Conservation (phyloP, 768 basidiomycete species). For the Termitomyces sp. region DNA sequence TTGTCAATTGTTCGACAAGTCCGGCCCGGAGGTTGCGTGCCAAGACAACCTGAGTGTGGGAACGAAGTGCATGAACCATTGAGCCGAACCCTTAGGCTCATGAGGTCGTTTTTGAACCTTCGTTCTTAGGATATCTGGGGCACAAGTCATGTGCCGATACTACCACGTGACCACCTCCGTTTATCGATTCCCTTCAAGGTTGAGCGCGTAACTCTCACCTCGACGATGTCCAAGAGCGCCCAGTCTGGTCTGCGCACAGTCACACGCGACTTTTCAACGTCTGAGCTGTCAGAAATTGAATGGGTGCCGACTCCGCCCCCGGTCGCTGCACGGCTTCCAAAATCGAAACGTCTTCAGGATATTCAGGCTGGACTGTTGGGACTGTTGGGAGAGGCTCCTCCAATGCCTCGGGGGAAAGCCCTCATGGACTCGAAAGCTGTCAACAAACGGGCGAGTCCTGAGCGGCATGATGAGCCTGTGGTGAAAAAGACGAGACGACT, state of each 20-base stretch:
- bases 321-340: neutral
- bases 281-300: conserved; percentile 27
- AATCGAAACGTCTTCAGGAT: conserved; percentile 41
- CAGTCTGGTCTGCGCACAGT: conserved; percentile 59
- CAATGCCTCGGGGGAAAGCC: conserved; percentile 17
- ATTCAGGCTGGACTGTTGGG: conserved; percentile 65
- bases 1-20: too few relatives aligned
- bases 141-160: neutral
- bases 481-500: conserved; percentile 53
- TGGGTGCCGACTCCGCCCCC: conserved; percentile 35
- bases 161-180: conserved; percentile 6
- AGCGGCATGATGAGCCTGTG: conserved; percentile 19
- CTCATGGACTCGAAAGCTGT: conserved; percentile 22
- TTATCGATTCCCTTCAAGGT: neutral
- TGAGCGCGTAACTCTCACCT: neutral
- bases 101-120: too few relatives aligned
- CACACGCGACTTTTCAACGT: conserved; percentile 56
- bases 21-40: too few relatives aligned
- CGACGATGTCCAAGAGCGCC: conserved; percentile 26
- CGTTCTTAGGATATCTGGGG: too few relatives aligned
- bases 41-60: too few relatives aligned
- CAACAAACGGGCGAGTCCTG: conserved; percentile 33
- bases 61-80: too few relatives aligned
- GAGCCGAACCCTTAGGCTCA: too few relatives aligned
- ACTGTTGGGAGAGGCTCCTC: conserved; percentile 25